Conservation (phyloP, 148 eudicot genomes). For the Heliosperma pusillum region DNA sequence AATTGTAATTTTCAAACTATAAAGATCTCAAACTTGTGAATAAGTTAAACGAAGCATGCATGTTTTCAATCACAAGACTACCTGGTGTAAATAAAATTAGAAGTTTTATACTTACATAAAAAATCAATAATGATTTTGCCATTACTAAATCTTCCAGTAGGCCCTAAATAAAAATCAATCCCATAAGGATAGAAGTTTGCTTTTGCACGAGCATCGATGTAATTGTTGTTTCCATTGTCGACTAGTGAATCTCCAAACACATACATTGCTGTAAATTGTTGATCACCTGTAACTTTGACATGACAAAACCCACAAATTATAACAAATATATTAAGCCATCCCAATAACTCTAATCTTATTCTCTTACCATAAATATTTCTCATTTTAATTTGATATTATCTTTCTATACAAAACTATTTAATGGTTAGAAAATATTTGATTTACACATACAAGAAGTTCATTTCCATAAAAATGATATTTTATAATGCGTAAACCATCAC, state of each 20-base stretch:
- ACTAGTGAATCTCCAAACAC: constrained; percentile 74
- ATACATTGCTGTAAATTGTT: constrained; percentile 59
- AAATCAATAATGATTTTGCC: constrained; percentile 69
- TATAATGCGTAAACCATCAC: not conserved
- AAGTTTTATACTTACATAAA: constrained; percentile 37
- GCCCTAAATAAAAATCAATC: constrained; percentile 53
- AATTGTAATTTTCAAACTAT: too few relatives aligned
- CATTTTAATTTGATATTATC: constrained; percentile 7
- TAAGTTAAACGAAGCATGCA: not conserved
- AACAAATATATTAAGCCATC: constrained; percentile 5
- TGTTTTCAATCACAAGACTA: not conserved
- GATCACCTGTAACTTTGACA: constrained; percentile 15
- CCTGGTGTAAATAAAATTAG: not conserved
- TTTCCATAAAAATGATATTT: not conserved
- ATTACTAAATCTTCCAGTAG: constrained; percentile 76
- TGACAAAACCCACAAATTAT: constrained; percentile 18
- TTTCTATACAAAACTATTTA: not conserved
- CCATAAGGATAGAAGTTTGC: constrained; percentile 77
- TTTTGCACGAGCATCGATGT: constrained; percentile 51
- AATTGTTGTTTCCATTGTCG: constrained; percentile 76
- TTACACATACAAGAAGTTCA: not conserved
- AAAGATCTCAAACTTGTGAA: too few relatives aligned
- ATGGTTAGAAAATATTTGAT: not conserved
- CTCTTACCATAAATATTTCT: constrained; percentile 7
- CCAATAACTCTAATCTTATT: not conserved